Base-by-base conservation (phyloP, 179 eudicot species). In the Camellia oleifera region DNA sequence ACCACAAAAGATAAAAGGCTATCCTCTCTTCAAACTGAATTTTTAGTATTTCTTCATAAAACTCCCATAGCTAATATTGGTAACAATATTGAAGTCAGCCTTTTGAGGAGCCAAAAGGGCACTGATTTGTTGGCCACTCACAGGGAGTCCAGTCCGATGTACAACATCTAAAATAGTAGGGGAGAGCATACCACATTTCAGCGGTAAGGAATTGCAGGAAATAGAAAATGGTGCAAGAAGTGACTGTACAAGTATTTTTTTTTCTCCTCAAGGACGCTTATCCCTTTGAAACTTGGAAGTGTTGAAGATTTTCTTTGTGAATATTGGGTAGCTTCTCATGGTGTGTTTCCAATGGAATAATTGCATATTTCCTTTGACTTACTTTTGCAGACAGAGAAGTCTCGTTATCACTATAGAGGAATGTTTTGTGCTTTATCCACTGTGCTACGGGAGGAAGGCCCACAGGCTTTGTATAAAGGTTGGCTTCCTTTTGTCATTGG, bases 401-500 rank as follows among this genome's bases (percentile, higher is more conserved):
- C 97, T 74, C 93, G 95, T 80, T 92, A 84, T 75, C 98, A 93
- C 75, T 93, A 91, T 83, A 91, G 94, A 74, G 98, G 98, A 79
- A 94, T 94, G 81, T 86, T 83, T 83, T 97, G 93, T 91, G 97
- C 98, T 85, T 87, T 95, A 54, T 86, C 87, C 32, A 89, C 93
- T 57, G 91, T 93, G 67, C 87, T 91, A 40, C 91, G 95, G 10
- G 89, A 95, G 88, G 98, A 94, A 87, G 98, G 98, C 75, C 91
- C 95, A 17, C 89, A 92, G 64, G 97, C 97, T 77, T 78, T 94
- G 85, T 94, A 94, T 83, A 94, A 92, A 82, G 98, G 98, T 48
- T 95, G 98, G 97, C 93, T 95, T 78, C 98, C 98, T 80, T 94
- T 97, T 61, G 98, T 94, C 67, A 93, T 94, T 68, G 98, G 97